Conservation (phyloP, 768 basidiomycete genomes). For the Cystobasidiopsis lactophilus region DNA sequence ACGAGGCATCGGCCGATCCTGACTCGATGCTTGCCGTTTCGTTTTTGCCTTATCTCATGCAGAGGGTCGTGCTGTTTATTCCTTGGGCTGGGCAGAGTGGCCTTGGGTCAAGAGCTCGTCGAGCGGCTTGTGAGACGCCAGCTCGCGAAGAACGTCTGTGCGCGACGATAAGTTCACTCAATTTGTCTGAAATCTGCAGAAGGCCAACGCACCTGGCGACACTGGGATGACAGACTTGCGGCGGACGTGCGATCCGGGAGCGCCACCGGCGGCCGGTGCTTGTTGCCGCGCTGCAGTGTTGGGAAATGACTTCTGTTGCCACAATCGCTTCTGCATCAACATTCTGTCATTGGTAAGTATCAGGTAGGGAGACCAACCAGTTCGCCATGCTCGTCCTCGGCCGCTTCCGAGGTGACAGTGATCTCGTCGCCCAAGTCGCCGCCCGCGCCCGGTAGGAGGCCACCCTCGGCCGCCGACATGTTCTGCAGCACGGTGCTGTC, state of each 20-base stretch:
- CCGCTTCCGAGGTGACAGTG: neutral
- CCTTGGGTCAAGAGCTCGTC: too few species aligned
- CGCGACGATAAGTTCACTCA: too few species aligned
- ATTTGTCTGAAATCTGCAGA: too few species aligned
- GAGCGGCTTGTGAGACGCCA: too few species aligned
- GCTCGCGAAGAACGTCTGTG: too few species aligned
- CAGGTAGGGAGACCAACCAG: slow-evolving; percentile 7
- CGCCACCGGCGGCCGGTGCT: slow-evolving; percentile 13
- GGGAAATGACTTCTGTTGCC: neutral
- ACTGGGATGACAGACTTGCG: slow-evolving; percentile 88
- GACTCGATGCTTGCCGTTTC: too few species aligned
- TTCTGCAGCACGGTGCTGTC: slow-evolving; percentile 27
- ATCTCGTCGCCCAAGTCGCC: slow-evolving; percentile 12
- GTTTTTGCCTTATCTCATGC: too few species aligned
- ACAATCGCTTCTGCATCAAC: neutral
- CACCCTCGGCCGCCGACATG: slow-evolving; percentile 1
- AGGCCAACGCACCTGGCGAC: too few species aligned
- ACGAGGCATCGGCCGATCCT: too few species aligned
- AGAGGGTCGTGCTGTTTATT: too few species aligned
- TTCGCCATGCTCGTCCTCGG: slow-evolving; percentile 13
- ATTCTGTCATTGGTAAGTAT: neutral
- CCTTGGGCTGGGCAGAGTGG: too few species aligned
- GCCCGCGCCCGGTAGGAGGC: neutral
- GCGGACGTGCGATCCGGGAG: slow-evolving; percentile 46
- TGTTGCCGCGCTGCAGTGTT: slow-evolving; percentile 9